Conservation (phyloP, 495 filamentous ascomycete genomes). For the Alectoria sarmentosa region DNA sequence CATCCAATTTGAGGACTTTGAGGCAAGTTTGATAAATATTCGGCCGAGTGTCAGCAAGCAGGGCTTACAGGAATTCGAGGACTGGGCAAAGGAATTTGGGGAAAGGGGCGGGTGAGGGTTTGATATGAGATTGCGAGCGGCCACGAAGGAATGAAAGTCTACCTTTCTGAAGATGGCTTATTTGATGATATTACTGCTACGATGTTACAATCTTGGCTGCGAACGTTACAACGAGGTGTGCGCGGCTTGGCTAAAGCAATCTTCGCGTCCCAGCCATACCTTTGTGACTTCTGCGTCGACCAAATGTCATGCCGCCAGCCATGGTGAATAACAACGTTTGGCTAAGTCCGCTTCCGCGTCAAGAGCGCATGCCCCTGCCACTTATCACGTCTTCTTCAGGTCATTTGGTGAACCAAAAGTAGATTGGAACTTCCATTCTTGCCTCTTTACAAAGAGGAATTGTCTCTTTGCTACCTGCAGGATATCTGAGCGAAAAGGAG, state of each 20-base stretch:
- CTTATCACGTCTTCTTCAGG: background rate
- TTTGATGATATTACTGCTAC: background rate
- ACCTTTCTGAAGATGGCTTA: background rate
- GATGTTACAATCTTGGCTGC: background rate
- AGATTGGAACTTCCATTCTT: no score
- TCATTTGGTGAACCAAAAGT: no score
- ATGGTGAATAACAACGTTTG: background rate
- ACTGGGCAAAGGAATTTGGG: conserved; percentile 90
- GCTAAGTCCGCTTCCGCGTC: background rate
- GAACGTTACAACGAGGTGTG: background rate
- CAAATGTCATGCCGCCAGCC: background rate
- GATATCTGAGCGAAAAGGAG: no score
- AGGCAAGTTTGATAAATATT: conserved; percentile 77
- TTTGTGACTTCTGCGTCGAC: background rate
- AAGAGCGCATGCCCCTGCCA: background rate
- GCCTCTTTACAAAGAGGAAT: no score
- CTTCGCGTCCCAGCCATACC: background rate
- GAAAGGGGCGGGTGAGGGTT: conserved; percentile 72
- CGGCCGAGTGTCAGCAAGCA: conserved; percentile 83
- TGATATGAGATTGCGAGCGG: background rate
- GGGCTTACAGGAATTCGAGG: conserved; percentile 80
- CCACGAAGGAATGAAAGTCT: background rate
- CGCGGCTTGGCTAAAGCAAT: background rate
- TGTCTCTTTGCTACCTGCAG: no score
- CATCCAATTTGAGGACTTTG: conserved; percentile 77